These are phyloP conservation scores for Scutellospora calospora DNA, from an alignment of 371 early-diverging fungal species.

Conservation along the genomic window DNA sequence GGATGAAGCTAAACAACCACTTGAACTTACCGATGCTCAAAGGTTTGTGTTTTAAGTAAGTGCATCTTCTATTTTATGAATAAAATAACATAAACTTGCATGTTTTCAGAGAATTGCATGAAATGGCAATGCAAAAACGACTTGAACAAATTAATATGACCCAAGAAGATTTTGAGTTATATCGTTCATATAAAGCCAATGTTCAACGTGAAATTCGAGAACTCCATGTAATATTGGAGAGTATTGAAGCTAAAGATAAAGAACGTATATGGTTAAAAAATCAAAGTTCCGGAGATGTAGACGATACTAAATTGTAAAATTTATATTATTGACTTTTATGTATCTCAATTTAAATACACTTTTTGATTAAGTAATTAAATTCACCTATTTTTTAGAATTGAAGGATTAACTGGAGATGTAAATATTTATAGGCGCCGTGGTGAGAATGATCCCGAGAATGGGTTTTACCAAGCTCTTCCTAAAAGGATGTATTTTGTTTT, in stretches of 20 bases:
- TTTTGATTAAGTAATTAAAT: too few relatives aligned
- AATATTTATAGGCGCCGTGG: conserved; percentile 85
- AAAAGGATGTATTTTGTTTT: conserved; percentile 84
- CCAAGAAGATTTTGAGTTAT: conserved; percentile 70
- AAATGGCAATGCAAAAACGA: conserved; percentile 71
- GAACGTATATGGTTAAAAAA: conserved; percentile 87
- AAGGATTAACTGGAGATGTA: conserved; percentile 82
- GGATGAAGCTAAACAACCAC: conserved; percentile 54
- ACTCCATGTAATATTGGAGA: conserved; percentile 79
- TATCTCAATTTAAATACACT: too few relatives aligned
- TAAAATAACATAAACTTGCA: neutral
- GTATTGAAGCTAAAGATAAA: conserved; percentile 82
- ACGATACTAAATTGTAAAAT: conserved; percentile 78
- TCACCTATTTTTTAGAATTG: conserved; percentile 54
- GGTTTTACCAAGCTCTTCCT: conserved; percentile 74
- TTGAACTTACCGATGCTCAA: conserved; percentile 65
- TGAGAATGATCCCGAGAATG: conserved; percentile 76
- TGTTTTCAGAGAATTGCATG: conserved; percentile 66
- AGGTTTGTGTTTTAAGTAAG: conserved; percentile 50
- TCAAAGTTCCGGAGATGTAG: conserved; percentile 84
- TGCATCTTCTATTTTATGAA: conserved; percentile 28
- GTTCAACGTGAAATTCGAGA: conserved; percentile 78
- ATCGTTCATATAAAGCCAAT: conserved; percentile 66
- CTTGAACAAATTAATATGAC: conserved; percentile 75
- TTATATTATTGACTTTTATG: neutral